These are phyloP conservation scores for Chlamydomonas schloesseri DNA, from an alignment of 139 green algal species.

Conservation along the genomic window DNA sequence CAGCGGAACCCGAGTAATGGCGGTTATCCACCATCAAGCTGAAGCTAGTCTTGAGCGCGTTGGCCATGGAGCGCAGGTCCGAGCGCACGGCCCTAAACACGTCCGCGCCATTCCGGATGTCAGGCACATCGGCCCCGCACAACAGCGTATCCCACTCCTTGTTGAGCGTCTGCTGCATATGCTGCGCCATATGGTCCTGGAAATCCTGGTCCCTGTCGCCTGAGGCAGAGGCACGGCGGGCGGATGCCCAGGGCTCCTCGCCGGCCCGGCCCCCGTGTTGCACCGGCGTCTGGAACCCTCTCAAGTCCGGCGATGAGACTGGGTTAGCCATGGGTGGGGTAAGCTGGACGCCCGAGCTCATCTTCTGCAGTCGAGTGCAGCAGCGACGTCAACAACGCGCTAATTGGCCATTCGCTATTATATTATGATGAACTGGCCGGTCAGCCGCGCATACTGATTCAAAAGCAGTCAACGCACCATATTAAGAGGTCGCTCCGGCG, in stretches of 20 bases:
- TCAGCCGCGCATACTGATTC: too few species aligned
- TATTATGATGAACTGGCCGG: too few species aligned
- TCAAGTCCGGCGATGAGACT: neutral
- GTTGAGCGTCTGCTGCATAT: neutral
- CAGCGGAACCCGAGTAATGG: neutral
- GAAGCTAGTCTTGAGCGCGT: conserved; percentile 31
- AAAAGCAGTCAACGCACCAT: neutral
- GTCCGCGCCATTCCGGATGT: conserved; percentile 6
- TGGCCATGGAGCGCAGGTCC: conserved; percentile 23
- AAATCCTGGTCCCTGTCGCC: conserved; percentile 2
- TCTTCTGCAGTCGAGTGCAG: too few species aligned
- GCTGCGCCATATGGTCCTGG: conserved; percentile 9
- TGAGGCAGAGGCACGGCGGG: neutral
- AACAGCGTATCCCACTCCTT: conserved; percentile 29
- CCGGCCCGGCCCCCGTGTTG: too few species aligned
- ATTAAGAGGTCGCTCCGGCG: neutral
- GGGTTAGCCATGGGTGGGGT: too few species aligned
- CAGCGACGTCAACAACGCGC: too few species aligned
- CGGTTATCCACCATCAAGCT: conserved; percentile 10
- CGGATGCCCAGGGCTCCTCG: too few species aligned
- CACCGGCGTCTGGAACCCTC: neutral
- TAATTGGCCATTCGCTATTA: too few species aligned
- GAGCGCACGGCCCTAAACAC: conserved; percentile 8
- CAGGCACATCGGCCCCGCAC: neutral
- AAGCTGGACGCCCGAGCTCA: too few species aligned